Evolutionary conservation across 2,329 filamentous ascomycete genomes (phyloP).

Genomic region (Penicillium fuscoglaucum): DNA sequence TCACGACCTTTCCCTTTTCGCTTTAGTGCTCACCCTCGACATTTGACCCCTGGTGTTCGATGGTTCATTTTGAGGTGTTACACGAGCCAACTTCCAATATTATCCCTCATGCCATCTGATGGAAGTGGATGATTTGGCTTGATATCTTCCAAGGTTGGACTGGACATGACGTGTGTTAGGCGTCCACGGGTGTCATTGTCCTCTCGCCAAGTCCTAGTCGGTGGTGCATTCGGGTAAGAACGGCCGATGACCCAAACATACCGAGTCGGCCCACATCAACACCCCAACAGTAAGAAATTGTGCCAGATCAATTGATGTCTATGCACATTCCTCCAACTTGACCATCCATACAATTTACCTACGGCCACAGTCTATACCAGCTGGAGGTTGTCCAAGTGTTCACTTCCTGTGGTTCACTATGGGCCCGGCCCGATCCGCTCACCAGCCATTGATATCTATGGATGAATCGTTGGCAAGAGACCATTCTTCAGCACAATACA

Average conservation of each 20-base stretch:
- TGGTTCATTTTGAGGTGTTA: background rate
- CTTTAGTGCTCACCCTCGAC: background rate
- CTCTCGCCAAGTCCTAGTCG: background rate
- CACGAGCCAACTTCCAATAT: background rate
- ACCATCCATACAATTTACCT: background rate
- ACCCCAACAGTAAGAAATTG: background rate
- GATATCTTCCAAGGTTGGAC: background rate
- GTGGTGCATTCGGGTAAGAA: background rate
- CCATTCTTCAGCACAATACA: background rate
- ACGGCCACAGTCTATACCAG: background rate
- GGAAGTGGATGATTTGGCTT: background rate
- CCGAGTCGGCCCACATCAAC: background rate
- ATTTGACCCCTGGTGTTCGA: background rate
- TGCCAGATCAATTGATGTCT: background rate
- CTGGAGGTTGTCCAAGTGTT: background rate
- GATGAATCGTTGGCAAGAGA: background rate
- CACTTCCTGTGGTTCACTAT: background rate
- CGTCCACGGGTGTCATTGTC: background rate
- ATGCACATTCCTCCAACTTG: background rate
- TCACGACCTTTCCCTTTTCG: background rate
- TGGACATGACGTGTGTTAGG: background rate
- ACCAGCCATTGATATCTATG: background rate
- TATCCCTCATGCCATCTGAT: background rate
- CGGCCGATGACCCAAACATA: background rate
- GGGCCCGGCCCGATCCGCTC: background rate